Conservation (phyloP, 768 basidiomycete genomes). For the Daedalea quercina region DNA sequence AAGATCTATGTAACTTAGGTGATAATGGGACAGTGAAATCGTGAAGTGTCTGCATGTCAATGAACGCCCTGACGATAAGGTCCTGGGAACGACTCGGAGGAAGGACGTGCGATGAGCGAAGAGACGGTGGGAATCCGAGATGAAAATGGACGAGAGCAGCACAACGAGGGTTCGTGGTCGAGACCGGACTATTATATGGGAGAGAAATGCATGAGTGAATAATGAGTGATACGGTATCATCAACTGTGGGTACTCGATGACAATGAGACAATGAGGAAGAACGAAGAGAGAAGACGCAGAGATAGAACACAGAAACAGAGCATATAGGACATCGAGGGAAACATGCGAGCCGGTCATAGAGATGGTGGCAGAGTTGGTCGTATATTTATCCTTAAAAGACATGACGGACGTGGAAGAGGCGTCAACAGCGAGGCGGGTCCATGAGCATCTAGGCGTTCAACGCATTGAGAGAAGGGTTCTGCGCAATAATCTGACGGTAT, state of each 20-base stretch:
- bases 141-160: conserved; percentile 13
- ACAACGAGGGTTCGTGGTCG: conserved; percentile 14
- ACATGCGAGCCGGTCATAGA: conserved; percentile 12
- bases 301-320: conserved; percentile 9
- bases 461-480: conserved; percentile 59
- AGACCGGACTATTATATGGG: conserved; percentile 8
- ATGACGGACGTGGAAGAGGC: conserved; percentile 14
- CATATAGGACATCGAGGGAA: conserved; percentile 21
- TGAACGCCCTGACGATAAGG: conserved; percentile 2
- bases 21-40: conserved; percentile 17
- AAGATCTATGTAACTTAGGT: conserved; percentile 20
- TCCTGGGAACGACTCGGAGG: conserved; percentile 11
- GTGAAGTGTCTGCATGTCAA: conserved; percentile 11
- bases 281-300: neutral
- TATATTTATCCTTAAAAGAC: conserved; percentile 20
- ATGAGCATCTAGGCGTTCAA: conserved; percentile 18
- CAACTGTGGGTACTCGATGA: conserved; percentile 22
- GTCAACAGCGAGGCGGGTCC: conserved; percentile 1
- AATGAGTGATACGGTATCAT: conserved; percentile 27
- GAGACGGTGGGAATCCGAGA: conserved; percentile 6
- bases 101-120: conserved; percentile 3
- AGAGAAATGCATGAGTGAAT: conserved; percentile 17
- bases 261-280: conserved; percentile 17
- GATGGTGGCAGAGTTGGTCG: conserved; percentile 21
- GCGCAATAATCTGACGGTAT: conserved; percentile 75